Percentiles rank a stretch among this genome's conserved stretches.
Evolutionary conservation across 2,329 filamentous ascomycete species (phyloP).

Genomic region (Penicillium brasilianum): DNA sequence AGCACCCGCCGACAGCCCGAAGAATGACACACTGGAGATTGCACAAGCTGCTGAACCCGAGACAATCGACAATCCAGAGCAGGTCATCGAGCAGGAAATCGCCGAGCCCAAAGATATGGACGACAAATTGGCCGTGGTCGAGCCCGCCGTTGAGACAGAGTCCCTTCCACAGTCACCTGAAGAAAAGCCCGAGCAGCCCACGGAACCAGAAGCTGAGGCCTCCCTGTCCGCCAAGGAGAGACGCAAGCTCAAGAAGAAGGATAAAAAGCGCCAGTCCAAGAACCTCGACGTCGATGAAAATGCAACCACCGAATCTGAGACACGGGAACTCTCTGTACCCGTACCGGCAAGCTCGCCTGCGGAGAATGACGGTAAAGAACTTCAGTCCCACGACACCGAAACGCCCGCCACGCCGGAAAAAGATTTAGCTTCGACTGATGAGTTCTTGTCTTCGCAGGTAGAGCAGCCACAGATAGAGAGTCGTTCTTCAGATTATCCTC

Average conservation of each 20-base stretch:
- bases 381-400: constrained; percentile 49
- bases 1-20: constrained; percentile 26
- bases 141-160: constrained; percentile 12
- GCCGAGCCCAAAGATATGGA: constrained; percentile 23
- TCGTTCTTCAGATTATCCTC: constrained; percentile 39
- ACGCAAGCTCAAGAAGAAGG: constrained; percentile 58
- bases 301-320: constrained; percentile 7
- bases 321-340: constrained; percentile 28
- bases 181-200: constrained; percentile 11
- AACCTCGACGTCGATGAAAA: constrained; percentile 28
- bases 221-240: constrained; percentile 43
- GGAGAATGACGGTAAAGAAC: constrained; percentile 53
- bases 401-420: constrained; percentile 43
- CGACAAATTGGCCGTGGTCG: constrained; percentile 2
- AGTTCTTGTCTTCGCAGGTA: constrained; percentile 51
- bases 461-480: constrained; percentile 43
- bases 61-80: constrained; percentile 16
- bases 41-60: constrained; percentile 14
- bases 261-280: constrained; percentile 45
- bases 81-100: constrained; percentile 18
- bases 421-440: constrained; percentile 51
- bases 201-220: constrained; percentile 27
- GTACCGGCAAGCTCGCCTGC: constrained; percentile 40
- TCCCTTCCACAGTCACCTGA: constrained; percentile 5
- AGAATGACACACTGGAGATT: constrained; percentile 15